Evolutionary conservation across 2,329 filamentous ascomycete genomes (phyloP), one percentile per base, ranked within the genome.

Genomic region (Hortaea werneckii): DNA sequence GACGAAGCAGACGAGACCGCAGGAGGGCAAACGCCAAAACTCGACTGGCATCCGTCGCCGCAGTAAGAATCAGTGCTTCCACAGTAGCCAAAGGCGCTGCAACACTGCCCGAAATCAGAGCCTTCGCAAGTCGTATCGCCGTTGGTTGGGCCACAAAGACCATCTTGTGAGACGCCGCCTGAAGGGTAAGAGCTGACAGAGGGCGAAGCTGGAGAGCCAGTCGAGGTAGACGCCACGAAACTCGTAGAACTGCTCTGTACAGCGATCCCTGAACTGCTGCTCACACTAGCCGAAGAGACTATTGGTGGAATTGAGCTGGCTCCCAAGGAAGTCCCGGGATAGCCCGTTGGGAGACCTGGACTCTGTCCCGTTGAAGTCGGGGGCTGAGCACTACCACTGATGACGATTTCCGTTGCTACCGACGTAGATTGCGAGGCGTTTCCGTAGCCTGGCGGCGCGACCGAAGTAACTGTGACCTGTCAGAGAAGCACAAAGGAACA

Each of bases 61-160:
- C 40, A 47, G 20, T 37, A 49, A 8, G 38, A 29, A 11, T n/a
- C n/a, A 10, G 27, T 32, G 8, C 12, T 46, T 11, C 51, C 51
- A 34, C 51, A 53, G 29, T 40, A 47, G 4, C 47, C 47, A 37
- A 44, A 51, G 12, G 35, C n/a, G 29, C 48, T 51, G 35, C 51
- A 53, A 41, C 51, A 53, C 6, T 43, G 13, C 5, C 51, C 51
- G 40, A 48, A 49, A 28, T 8, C 42, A 6, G 39, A 46, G 2
- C 40, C 47, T 28, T 39, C n/a, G 29, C 48, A 45, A n/a, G 40
- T 38, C 26, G 40, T 42, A 37, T 43, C 32, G 10, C 47, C 42
- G 29, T 38, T 50, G 10, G 9, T 28, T 4, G 28, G 37, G 30
- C 47, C 45, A 26, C 40, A 47, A 11, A 37, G 47, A 13, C 44